These are phyloP conservation scores for Aspergillus ochraceus DNA, from an alignment of 2,329 filamentous ascomycete species.

Conservation along the genomic window DNA sequence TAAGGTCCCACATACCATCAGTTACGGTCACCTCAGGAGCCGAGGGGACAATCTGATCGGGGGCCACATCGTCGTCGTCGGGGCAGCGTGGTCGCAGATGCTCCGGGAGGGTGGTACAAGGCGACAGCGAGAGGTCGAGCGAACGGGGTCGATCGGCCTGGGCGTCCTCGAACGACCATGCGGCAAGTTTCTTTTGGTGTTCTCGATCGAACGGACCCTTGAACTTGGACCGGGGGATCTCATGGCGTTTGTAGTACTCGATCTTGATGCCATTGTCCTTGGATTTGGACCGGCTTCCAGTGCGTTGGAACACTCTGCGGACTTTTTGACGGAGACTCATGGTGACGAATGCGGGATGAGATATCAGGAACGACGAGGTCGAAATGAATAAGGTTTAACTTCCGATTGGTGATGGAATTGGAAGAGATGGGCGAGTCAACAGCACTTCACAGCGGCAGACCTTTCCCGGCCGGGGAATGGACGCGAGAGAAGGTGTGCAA, in stretches of 20 bases:
- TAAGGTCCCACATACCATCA: slow-evolving; percentile 19
- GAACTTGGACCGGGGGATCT: slow-evolving; percentile 51
- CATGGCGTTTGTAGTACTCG: slow-evolving; percentile 50
- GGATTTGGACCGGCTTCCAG: slow-evolving; percentile 21
- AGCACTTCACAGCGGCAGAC: slow-evolving; percentile 28
- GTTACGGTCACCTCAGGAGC: slow-evolving; percentile 13
- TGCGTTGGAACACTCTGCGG: slow-evolving; percentile 36
- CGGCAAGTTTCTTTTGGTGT: slow-evolving; percentile 44
- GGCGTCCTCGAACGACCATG: slow-evolving; percentile 45
- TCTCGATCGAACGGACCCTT: slow-evolving; percentile 48
- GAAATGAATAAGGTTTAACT: slow-evolving; percentile 1
- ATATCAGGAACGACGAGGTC: background rate
- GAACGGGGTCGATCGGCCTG: slow-evolving; percentile 37
- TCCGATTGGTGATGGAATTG: background rate
- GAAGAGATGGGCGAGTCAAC: slow-evolving; percentile 7
- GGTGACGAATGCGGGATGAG: slow-evolving; percentile 7
- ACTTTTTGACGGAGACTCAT: slow-evolving; percentile 43
- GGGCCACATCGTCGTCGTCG: slow-evolving; percentile 20
- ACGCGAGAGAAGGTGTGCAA: slow-evolving; percentile 32
- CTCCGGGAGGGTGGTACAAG: slow-evolving; percentile 32
- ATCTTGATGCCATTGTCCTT: slow-evolving; percentile 41
- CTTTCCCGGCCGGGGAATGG: slow-evolving; percentile 31
- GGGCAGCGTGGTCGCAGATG: slow-evolving; percentile 22
- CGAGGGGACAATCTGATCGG: slow-evolving; percentile 15
- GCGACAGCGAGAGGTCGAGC: slow-evolving; percentile 39